Evolutionary conservation across 768 basidiomycete species (phyloP).

Genomic region (Pluteus cervinus): DNA sequence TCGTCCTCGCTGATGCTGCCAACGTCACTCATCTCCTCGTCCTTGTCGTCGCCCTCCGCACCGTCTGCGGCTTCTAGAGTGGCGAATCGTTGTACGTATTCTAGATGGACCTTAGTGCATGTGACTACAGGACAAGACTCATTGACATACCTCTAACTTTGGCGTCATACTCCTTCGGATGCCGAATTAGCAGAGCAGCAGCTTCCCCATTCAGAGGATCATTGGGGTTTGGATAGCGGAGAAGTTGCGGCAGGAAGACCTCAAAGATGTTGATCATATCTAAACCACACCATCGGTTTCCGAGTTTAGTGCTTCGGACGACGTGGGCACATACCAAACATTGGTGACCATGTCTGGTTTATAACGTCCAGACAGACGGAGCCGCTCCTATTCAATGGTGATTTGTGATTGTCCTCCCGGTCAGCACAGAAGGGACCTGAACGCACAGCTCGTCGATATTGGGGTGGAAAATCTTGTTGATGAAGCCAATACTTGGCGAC

Average conservation of each 20-base stretch:
- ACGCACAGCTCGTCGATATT: slow-evolving; percentile 98
- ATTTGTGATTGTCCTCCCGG: slow-evolving; percentile 7
- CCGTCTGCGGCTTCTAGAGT: slow-evolving; percentile 87
- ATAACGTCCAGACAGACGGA: slow-evolving; percentile 98
- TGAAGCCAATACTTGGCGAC: slow-evolving; percentile 97
- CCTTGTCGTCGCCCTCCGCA: slow-evolving; percentile 65
- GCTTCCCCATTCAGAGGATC: slow-evolving; percentile 98
- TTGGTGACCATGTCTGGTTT: slow-evolving; percentile 99
- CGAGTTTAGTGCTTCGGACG: not conserved
- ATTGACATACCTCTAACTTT: slow-evolving; percentile 70
- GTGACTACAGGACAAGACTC: not conserved
- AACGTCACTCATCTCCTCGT: slow-evolving; percentile 84
- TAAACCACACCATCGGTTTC: slow-evolving; percentile 20
- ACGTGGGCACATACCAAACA: slow-evolving; percentile 75
- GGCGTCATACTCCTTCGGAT: slow-evolving; percentile 91
- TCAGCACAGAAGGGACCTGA: slow-evolving; percentile 4
- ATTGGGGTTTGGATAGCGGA: slow-evolving; percentile 97
- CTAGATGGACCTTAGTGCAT: slow-evolving; percentile 31
- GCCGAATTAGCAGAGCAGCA: slow-evolving; percentile 93
- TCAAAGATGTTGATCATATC: slow-evolving; percentile 99
- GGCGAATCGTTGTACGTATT: slow-evolving; percentile 94
- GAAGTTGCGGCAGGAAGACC: slow-evolving; percentile 92
- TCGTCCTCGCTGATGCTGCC: slow-evolving; percentile 78
- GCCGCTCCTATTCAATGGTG: slow-evolving; percentile 61
- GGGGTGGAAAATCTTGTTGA: slow-evolving; percentile 99